These are phyloP conservation scores for Ceratocystis albifundus DNA, from an alignment of 2,329 filamentous ascomycete species.

Conservation along the genomic window DNA sequence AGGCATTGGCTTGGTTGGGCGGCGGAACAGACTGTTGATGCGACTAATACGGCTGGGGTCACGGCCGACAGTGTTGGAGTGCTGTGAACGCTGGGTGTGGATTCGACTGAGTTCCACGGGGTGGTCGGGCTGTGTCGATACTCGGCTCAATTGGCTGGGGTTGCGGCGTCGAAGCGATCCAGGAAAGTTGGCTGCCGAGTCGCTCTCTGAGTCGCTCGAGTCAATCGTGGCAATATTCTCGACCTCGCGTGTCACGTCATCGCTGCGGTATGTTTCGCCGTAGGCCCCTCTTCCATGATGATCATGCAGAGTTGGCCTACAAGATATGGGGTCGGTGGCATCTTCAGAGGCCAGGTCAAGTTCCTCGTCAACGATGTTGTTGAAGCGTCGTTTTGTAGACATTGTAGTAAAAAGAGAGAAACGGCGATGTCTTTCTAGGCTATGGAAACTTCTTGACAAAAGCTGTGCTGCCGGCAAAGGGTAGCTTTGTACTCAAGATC, in stretches of 20 bases:
- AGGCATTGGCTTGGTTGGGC: slow-evolving; percentile 51
- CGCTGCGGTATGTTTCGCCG: slow-evolving; percentile 41
- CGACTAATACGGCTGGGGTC: slow-evolving; percentile 25
- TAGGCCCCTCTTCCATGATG: slow-evolving; percentile 33
- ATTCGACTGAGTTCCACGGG: slow-evolving; percentile 60
- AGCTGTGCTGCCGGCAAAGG: neutral
- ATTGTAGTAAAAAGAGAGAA: neutral
- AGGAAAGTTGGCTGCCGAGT: slow-evolving; percentile 33
- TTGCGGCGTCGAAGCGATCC: slow-evolving; percentile 48
- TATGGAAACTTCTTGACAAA: neutral
- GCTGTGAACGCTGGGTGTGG: slow-evolving; percentile 57
- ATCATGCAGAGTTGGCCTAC: slow-evolving; percentile 27
- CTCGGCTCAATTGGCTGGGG: slow-evolving; percentile 40
- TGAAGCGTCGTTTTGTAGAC: neutral
- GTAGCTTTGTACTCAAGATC: too few relatives aligned
- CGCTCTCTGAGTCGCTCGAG: slow-evolving; percentile 33
- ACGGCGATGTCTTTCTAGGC: neutral
- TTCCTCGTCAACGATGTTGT: slow-evolving; percentile 26
- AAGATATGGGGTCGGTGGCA: slow-evolving; percentile 27
- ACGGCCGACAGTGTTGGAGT: slow-evolving; percentile 58
- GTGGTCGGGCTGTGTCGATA: slow-evolving; percentile 55
- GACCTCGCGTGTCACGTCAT: slow-evolving; percentile 2
- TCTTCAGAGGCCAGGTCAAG: slow-evolving; percentile 14
- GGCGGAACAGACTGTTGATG: slow-evolving; percentile 32
- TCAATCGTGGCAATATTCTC: slow-evolving; percentile 34